A percentile compares a stretch with the other conserved stretches of the same genome.
Evolutionary conservation across 495 filamentous ascomycete genomes (phyloP).

Genomic region (Hamigera avellanea): DNA sequence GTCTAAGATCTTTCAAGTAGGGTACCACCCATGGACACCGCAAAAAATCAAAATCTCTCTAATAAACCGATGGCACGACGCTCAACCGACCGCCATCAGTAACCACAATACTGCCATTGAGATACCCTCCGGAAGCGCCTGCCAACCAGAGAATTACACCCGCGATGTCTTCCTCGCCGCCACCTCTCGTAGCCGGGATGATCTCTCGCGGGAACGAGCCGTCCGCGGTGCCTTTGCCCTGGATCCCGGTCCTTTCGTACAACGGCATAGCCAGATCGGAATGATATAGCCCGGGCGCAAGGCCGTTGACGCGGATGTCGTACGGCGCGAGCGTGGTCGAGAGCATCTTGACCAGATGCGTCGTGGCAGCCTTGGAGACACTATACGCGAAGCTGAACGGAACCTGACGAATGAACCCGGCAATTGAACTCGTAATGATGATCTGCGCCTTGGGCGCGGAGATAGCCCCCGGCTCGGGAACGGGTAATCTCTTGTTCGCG

Average conservation of each 20-base stretch:
- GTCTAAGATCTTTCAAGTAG: too few species aligned
- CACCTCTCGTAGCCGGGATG: conserved; percentile 41
- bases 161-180: conserved; percentile 50
- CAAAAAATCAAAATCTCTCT: background rate
- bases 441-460: conserved; percentile 47
- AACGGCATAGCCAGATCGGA: conserved; percentile 47
- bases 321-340: conserved; percentile 41
- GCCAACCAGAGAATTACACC: conserved; percentile 52
- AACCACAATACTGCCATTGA: conserved; percentile 46
- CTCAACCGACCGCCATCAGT: conserved; percentile 48
- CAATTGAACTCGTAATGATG: conserved; percentile 52
- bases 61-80: conserved; percentile 38
- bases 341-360: conserved; percentile 53
- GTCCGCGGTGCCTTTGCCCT: conserved; percentile 18
- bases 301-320: conserved; percentile 51
- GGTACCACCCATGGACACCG: too few species aligned
- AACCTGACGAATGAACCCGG: conserved; percentile 41
- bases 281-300: conserved; percentile 54
- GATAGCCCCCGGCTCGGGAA: conserved; percentile 22
- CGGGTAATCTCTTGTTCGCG: conserved; percentile 41
- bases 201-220: conserved; percentile 30
- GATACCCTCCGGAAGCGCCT: conserved; percentile 47
- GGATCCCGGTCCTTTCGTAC: conserved; percentile 8
- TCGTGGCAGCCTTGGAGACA: conserved; percentile 50
- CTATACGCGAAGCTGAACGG: conserved; percentile 52